A percentile compares a stretch with the other conserved stretches of the same genome.
Evolutionary conservation across 192 early-diverging fungal species (phyloP).

Genomic region (Coemansia aciculifera): DNA sequence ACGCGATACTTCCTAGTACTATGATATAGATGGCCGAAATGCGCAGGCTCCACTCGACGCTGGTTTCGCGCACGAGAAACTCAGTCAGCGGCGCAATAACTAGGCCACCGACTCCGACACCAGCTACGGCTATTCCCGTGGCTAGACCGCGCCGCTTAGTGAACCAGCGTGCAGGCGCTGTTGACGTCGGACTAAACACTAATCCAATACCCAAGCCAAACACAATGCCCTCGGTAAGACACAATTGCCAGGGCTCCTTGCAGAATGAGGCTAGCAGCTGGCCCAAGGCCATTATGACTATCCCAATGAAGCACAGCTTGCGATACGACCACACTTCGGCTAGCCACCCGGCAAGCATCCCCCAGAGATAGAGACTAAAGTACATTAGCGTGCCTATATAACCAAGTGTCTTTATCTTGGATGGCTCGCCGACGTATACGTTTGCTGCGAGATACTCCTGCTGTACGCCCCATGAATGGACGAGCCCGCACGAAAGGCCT

Average conservation of each 20-base stretch:
- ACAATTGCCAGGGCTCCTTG: conserved; percentile 67
- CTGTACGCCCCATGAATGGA: conserved; percentile 51
- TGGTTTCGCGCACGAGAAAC: conserved; percentile 33
- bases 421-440: conserved; percentile 19
- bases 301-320: conserved; percentile 33
- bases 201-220: conserved; percentile 62
- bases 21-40: conserved; percentile 53
- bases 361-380: conserved; percentile 42
- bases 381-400: conserved; percentile 52
- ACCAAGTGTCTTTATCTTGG: conserved; percentile 29
- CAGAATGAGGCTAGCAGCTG: conserved; percentile 62
- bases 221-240: conserved; percentile 64
- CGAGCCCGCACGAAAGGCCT: conserved; percentile 35
- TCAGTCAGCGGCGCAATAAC: conserved; percentile 59
- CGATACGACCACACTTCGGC: conserved; percentile 52
- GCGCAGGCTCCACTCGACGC: conserved; percentile 56
- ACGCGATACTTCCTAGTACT: conserved; percentile 40
- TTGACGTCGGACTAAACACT: conserved; percentile 61
- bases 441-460: conserved; percentile 42
- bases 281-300: conserved; percentile 53
- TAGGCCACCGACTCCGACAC: conserved; percentile 66
- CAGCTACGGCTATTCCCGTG: conserved; percentile 66
- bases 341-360: conserved; percentile 45
- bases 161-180: conserved; percentile 67
- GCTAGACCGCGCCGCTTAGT: conserved; percentile 59